Percentiles rank a stretch among this genome's conserved stretches.
These are phyloP conservation scores for Sclerotinia minor DNA, from an alignment of 2,329 filamentous ascomycete genomes.

Conservation along the genomic window DNA sequence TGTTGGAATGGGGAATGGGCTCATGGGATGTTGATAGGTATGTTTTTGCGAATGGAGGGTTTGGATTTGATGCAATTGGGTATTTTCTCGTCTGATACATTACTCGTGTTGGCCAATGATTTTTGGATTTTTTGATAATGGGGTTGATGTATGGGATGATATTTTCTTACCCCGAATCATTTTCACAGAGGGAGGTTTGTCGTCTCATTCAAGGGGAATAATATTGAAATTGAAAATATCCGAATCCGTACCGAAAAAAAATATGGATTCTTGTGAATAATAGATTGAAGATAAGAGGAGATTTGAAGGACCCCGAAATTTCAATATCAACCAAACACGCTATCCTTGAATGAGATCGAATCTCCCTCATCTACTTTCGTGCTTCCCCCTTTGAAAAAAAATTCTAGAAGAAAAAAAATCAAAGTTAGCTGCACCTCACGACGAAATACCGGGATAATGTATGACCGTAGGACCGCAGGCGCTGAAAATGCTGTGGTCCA, in stretches of 20 bases:
- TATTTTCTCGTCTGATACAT: slow-evolving; percentile 14
- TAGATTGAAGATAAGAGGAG: slow-evolving; percentile 12
- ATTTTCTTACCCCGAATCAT: slow-evolving; percentile 11
- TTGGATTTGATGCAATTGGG: not conserved
- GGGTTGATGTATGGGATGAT: not conserved
- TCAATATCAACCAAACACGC: slow-evolving; percentile 2
- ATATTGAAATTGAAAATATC: not conserved
- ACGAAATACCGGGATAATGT: not conserved
- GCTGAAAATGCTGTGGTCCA: not conserved
- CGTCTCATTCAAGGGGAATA: not conserved
- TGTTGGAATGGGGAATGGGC: not conserved
- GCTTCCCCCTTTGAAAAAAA: not conserved
- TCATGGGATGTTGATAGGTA: slow-evolving; percentile 13
- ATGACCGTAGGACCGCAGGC: not conserved
- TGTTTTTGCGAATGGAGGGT: not conserved
- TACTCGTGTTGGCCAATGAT: slow-evolving; percentile 18
- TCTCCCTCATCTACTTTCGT: not conserved
- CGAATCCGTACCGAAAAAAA: not conserved
- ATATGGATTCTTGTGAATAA: slow-evolving; percentile 7
- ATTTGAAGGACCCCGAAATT: not conserved
- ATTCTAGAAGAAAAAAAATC: slow-evolving; percentile 16
- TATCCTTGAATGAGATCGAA: slow-evolving; percentile 3
- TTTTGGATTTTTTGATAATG: not conserved
- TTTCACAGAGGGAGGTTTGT: not conserved
- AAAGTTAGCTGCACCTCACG: not conserved